Conservation (phyloP, 2,329 filamentous ascomycete genomes). For the Colletotrichum godetiae region DNA sequence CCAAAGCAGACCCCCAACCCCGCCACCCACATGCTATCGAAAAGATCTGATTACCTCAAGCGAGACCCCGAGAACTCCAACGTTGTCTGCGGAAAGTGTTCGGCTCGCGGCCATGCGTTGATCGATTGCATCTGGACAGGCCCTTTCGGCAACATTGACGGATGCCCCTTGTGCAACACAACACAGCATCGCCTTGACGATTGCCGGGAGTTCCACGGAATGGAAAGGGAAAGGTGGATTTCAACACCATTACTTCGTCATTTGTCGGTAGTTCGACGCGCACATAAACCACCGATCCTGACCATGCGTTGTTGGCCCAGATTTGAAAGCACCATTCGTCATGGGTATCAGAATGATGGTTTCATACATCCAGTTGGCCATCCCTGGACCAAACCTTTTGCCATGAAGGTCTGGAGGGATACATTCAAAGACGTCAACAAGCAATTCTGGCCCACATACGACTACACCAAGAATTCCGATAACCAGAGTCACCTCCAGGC, state of each 20-base stretch:
- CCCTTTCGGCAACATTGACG: neutral
- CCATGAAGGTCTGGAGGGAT: neutral
- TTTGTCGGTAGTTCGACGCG: neutral
- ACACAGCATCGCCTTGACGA: neutral
- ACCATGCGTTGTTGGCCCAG: neutral
- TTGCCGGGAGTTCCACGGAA: neutral
- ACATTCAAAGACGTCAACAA: neutral
- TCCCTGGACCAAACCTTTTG: neutral
- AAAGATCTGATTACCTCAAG: neutral
- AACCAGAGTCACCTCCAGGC: neutral
- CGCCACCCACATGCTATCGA: neutral
- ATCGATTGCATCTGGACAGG: neutral
- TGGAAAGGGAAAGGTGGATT: too few relatives aligned
- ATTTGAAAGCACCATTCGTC: too few relatives aligned
- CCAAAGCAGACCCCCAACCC: neutral
- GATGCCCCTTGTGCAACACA: neutral
- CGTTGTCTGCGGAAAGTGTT: neutral
- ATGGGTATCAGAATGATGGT: too few relatives aligned
- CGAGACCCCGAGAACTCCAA: neutral
- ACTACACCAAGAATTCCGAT: neutral
- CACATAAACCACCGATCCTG: neutral
- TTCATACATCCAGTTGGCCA: neutral
- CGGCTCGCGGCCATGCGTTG: neutral
- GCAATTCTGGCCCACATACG: neutral
- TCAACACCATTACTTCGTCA: neutral